phyloP scores from a whole-genome alignment of 208 protist species.

The Crithidia sp. region DNA sequence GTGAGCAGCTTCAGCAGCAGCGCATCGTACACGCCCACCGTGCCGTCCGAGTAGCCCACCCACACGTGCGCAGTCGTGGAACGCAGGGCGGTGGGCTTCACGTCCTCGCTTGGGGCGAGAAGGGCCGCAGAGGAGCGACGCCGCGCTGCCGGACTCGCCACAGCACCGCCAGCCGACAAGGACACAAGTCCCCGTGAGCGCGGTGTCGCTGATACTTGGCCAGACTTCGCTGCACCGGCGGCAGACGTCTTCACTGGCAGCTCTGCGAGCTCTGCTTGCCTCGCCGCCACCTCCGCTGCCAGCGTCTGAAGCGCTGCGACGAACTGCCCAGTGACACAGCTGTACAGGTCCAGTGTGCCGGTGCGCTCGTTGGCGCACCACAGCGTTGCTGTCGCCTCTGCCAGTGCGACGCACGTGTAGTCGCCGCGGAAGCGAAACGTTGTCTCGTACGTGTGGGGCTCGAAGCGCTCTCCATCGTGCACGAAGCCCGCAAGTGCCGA shows the following conservation, averaged over 20 bases:
- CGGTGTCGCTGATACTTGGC: neutral
- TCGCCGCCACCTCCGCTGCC: conserved; percentile 16
- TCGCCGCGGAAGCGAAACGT: conserved; percentile 49
- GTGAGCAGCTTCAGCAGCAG: conserved; percentile 70
- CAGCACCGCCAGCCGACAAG: neutral
- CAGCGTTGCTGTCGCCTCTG: conserved; percentile 47
- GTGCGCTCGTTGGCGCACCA: conserved; percentile 62
- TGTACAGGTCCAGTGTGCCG: conserved; percentile 71
- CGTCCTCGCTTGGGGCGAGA: neutral
- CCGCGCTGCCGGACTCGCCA: conserved; percentile 1
- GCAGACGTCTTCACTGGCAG: conserved; percentile 9
- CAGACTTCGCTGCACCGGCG: neutral
- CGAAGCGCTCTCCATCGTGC: conserved; percentile 30
- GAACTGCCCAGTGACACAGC: conserved; percentile 59
- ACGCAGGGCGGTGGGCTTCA: conserved; percentile 34
- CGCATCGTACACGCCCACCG: conserved; percentile 79
- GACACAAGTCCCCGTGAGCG: conserved; percentile 19
- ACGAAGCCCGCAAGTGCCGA: conserved; percentile 1
- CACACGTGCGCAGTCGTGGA: conserved; percentile 73
- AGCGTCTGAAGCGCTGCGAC: conserved; percentile 38
- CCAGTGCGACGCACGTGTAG: conserved; percentile 43
- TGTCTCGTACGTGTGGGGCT: conserved; percentile 44
- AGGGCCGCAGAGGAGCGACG: neutral
- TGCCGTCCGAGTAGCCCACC: conserved; percentile 77
- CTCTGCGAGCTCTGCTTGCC: conserved; percentile 19